Base-by-base conservation (phyloP, 208 protist species). In the Trypanosoma lewisi region DNA sequence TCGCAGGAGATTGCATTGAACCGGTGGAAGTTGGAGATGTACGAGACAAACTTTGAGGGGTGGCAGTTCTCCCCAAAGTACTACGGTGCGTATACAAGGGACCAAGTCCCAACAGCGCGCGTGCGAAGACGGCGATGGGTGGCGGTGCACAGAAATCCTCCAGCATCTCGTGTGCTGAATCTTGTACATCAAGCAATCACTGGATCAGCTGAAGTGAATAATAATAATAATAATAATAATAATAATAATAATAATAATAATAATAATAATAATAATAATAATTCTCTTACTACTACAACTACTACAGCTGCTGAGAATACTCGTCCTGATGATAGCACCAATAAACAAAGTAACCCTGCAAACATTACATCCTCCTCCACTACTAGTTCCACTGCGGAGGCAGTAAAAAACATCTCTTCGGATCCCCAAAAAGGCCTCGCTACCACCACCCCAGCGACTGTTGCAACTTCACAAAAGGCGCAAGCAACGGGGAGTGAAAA, bases 61-160 rank as follows among this genome's bases (percentile, higher is more conserved):
- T 95, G 88, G 88, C 80, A 75, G 30, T 95, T 83, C 75, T 81
- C 75, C 60, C 73, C 62, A 42, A 77, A 79, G 51, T 92, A 92
- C 71, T 82, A 90, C 77, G 80, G 84, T 14, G 44, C 63, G 27
- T 94, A 90, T 73, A 77, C 70, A 2, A 63, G 58, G 31, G 73
- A 51, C 16, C 47, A 78, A 51, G 79, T 73, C 0, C 14, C 21
- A 11, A 53, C 70, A 19, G 73, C 78, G 62, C 74, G 76, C 21
- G 61, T 88, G 44, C 82, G 88, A n/a, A 77, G 88, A 2, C 78
- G 82, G 71, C 82, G 81, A 21, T 94, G 85, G 84, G 78, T 83
- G 39, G 78, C 77, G 12, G 49, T 83, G 45, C 44, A 90, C 30
- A 70, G 70, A 59, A 67, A 76, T 41, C 68, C 82, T 49, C 77